phyloP scores from a whole-genome alignment of 306 rosid species.

The Begonia fuchsioides region DNA sequence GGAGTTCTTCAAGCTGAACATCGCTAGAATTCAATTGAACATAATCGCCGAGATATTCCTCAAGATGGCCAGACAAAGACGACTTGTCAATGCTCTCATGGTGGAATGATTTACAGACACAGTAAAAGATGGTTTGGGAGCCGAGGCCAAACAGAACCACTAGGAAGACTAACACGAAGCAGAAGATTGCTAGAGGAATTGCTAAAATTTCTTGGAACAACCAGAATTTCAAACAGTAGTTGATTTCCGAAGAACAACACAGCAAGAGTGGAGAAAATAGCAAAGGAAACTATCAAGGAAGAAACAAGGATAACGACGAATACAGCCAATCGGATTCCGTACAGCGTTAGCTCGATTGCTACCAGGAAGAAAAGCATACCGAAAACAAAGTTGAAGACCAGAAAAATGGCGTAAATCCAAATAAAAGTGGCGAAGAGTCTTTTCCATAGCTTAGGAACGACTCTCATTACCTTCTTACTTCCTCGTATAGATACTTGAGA shows the following conservation, averaged over 20 bases:
- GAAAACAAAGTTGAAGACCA: conserved; percentile 6
- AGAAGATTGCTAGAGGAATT: conserved; percentile 4
- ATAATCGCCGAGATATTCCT: conserved; percentile 10
- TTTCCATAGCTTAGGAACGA: conserved; percentile 14
- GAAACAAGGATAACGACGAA: background rate
- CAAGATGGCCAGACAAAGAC: conserved; percentile 11
- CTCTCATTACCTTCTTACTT: conserved; percentile 6
- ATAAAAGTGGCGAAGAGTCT: conserved; percentile 8
- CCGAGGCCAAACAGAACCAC: conserved; percentile 11
- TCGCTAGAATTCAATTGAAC: conserved; percentile 11
- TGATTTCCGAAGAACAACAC: background rate
- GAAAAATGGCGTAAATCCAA: conserved; percentile 8
- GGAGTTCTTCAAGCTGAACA: conserved; percentile 11
- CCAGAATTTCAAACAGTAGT: conserved; percentile 3
- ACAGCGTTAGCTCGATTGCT: background rate
- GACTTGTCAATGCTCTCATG: conserved; percentile 14
- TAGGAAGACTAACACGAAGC: conserved; percentile 6
- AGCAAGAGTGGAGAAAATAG: conserved; percentile 4
- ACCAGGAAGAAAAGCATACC: conserved; percentile 1
- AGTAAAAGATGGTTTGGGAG: conserved; percentile 15
- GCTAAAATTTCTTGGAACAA: conserved; percentile 1
- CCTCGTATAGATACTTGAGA: conserved; percentile 4
- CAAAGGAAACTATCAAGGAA: conserved; percentile 2
- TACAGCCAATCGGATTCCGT: background rate
- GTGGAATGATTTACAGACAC: conserved; percentile 17